Evolutionary conservation across 257 asterid genomes (phyloP).

Genomic region (Gentiana macrophylla): DNA sequence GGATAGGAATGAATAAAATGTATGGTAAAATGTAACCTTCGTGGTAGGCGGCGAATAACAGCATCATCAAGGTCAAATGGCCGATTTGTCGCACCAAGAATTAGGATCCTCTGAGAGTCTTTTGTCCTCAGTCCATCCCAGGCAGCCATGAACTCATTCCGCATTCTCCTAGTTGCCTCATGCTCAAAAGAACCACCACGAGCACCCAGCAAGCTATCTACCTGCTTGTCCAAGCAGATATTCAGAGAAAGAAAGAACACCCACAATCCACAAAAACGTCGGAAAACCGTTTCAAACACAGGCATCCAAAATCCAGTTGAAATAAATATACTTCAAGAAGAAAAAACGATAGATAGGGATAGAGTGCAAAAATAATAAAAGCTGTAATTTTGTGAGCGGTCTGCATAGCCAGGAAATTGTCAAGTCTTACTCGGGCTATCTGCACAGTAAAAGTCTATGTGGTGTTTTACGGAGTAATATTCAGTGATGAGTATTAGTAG

Average conservation of each 20-base stretch:
- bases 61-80: constrained; percentile 99
- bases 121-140: constrained; percentile 99
- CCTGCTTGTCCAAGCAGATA: constrained; percentile 39
- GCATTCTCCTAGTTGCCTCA: constrained; percentile 99
- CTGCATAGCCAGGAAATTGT: too few species aligned
- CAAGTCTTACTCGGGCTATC: too few species aligned
- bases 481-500: too few species aligned
- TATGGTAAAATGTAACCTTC: constrained; percentile 44
- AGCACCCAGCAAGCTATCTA: constrained; percentile 98
- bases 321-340: too few species aligned
- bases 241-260: not conserved
- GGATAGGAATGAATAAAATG: not conserved
- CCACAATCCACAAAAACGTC: not conserved
- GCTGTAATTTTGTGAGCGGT: too few species aligned
- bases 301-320: too few species aligned
- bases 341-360: too few species aligned
- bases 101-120: constrained; percentile 87
- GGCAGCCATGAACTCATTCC: constrained; percentile 98
- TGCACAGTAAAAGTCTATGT: too few species aligned
- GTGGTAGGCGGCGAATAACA: constrained; percentile 93
- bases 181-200: constrained; percentile 97
- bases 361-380: too few species aligned
- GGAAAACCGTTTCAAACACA: not conserved
- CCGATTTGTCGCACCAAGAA: constrained; percentile 98
- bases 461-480: too few species aligned